These are phyloP conservation scores for Meira miltonrushii DNA, from an alignment of 1,284 basidiomycete species.

Conservation along the genomic window DNA sequence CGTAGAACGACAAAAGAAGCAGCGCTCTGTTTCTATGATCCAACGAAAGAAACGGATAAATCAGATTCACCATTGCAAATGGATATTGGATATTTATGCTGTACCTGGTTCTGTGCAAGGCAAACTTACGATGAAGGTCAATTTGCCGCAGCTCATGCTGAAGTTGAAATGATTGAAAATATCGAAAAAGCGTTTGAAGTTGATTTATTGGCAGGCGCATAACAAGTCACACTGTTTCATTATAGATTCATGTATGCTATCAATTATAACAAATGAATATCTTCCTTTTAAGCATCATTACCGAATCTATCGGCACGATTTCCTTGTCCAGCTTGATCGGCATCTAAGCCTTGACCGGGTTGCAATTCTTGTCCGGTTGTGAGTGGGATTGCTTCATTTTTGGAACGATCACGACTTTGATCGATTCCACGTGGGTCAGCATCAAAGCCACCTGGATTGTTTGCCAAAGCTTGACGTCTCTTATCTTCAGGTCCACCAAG, in stretches of 20 bases:
- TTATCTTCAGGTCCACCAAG: constrained; percentile 37
- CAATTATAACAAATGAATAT: too few relatives aligned
- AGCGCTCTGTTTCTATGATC: background rate
- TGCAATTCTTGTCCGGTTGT: constrained; percentile 36
- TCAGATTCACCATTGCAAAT: background rate
- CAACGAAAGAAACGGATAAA: background rate
- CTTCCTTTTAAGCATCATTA: background rate
- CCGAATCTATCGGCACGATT: too few relatives aligned
- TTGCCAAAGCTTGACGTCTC: constrained; percentile 21
- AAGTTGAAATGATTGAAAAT: constrained; percentile 9
- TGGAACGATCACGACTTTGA: constrained; percentile 22
- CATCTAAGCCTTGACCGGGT: constrained; percentile 26
- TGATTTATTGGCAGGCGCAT: constrained; percentile 9
- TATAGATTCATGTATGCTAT: too few relatives aligned
- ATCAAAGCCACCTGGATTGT: constrained; percentile 35
- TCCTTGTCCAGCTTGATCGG: constrained; percentile 20
- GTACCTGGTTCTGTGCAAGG: constrained; percentile 6
- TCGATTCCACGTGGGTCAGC: constrained; percentile 19
- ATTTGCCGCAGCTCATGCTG: constrained; percentile 2
- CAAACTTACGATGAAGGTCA: constrained; percentile 7
- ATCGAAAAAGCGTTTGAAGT: constrained; percentile 10
- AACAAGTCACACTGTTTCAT: too few relatives aligned
- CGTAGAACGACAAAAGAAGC: background rate
- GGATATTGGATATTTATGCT: constrained; percentile 1
- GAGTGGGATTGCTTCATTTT: constrained; percentile 30